Percentiles rank a stretch among this genome's conserved stretches.
Evolutionary conservation across 345 rosid genomes (phyloP).

Genomic region (Heritiera littoralis): DNA sequence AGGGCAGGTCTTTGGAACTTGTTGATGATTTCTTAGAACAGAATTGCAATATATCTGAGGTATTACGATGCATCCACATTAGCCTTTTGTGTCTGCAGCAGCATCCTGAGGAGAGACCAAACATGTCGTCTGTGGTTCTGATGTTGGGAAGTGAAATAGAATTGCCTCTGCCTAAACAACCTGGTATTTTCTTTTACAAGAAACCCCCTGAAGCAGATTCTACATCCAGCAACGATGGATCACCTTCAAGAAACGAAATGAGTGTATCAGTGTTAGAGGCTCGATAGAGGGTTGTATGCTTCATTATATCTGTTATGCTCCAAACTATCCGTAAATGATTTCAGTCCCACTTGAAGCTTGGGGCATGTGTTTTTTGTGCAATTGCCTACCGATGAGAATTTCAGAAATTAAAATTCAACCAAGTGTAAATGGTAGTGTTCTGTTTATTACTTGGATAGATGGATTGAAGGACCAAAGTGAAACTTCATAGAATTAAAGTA

Average conservation of each 20-base stretch:
- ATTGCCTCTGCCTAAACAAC: constrained; percentile 41
- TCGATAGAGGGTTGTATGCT: not conserved
- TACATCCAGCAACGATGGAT: not conserved
- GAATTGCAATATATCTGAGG: no score
- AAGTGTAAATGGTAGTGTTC: no score
- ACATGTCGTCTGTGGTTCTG: constrained; percentile 39
- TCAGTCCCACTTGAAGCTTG: no score
- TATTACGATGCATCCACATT: no score
- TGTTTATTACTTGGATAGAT: no score
- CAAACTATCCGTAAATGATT: no score
- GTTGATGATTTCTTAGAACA: constrained; percentile 15
- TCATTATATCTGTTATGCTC: no score
- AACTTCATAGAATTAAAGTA: no score
- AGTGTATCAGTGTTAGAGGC: not conserved
- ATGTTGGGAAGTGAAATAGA: constrained; percentile 43
- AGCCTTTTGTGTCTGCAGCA: constrained; percentile 12
- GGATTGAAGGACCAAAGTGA: no score
- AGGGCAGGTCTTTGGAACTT: constrained; percentile 10
- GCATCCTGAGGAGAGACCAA: constrained; percentile 41
- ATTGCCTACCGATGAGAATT: no score
- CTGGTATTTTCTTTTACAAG: constrained; percentile 15
- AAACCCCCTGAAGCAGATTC: not conserved
- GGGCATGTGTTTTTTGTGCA: no score
- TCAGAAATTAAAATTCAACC: no score
- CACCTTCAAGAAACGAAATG: not conserved